Evolutionary conservation across 257 asterid species (phyloP), one percentile per base, ranked within the genome.

Genomic region (Gynochthodes officinalis): DNA sequence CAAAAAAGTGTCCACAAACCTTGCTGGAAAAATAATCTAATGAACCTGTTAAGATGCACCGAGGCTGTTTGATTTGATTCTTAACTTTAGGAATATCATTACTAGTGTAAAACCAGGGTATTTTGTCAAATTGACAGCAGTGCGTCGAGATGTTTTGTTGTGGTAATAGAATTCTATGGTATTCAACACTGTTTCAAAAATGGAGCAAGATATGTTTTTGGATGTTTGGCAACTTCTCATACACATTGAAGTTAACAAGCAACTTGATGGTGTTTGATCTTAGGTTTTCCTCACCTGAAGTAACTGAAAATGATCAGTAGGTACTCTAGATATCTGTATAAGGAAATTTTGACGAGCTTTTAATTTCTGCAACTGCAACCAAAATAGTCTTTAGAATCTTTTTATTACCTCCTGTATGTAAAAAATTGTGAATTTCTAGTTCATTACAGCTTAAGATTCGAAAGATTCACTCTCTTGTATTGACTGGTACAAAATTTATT

Each of bases 291-390:
- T 32, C 48, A 43, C 28, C 10, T 33, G 35, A 43, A 23, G 14
- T 70, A 32, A 25, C 16, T 28, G 70, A 64, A 67, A 52, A 46
- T 73, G 32, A 28, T 64, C 27, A 52, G 50, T 28, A 50, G 27
- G 35, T 28, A 28, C 23, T 35, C 52, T 61, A 52, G 53, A 18
- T 67, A 39, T 39, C 12, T 49, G n/a, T n/a, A n/a, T n/a, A n/a
- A n/a, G n/a, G n/a, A n/a, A n/a, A n/a, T n/a, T n/a, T n/a, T n/a
- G n/a, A n/a, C n/a, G n/a, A n/a, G n/a, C n/a, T n/a, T n/a, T n/a
- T n/a, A n/a, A 13, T n/a, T 40, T 0, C 39, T 28, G 16, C 50
- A 64, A 7, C 35, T 16, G 30, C 33, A 43, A 33, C 4, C 35
- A 27, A 42, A 21, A 23, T 57, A 14, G 11, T 37, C 39, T 16